Evolutionary conservation across 1,284 basidiomycete genomes (phyloP).

Genomic region (Xanthoconium separans): DNA sequence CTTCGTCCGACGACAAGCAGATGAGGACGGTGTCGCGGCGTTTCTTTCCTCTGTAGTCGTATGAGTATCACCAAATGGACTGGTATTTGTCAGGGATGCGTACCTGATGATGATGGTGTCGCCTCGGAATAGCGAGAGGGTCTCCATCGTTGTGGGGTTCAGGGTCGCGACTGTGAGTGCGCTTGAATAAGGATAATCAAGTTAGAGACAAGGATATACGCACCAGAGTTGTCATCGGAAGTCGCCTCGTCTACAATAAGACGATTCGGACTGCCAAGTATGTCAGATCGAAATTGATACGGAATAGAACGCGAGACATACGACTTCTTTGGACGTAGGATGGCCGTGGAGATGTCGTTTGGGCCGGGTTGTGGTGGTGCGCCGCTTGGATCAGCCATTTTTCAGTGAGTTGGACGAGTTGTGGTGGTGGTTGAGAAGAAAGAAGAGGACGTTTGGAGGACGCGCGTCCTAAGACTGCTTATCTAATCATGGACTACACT

Average conservation of each 20-base stretch:
- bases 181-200: conserved; percentile 2
- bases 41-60: conserved; percentile 80
- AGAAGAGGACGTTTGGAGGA: neutral
- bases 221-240: conserved; percentile 91
- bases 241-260: conserved; percentile 91
- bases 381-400: conserved; percentile 77
- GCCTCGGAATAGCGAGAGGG: conserved; percentile 90
- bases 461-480: neutral
- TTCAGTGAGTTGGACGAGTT: conserved; percentile 5
- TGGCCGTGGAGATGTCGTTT: conserved; percentile 90
- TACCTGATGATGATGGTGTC: conserved; percentile 92
- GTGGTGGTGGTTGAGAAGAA: conserved; percentile 21
- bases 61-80: conserved; percentile 3
- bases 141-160: conserved; percentile 96
- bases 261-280: conserved; percentile 76
- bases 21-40: conserved; percentile 95
- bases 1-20: conserved; percentile 91
- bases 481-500: neutral
- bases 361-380: conserved; percentile 72
- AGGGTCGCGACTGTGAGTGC: conserved; percentile 76
- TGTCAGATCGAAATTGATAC: conserved; percentile 13
- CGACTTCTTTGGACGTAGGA: conserved; percentile 95
- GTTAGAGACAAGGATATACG: conserved; percentile 21
- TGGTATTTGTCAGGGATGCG: conserved; percentile 17
- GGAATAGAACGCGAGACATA: conserved; percentile 43